phyloP scores from a whole-genome alignment of 1,284 basidiomycete genomes.

The Trametes sp. region DNA sequence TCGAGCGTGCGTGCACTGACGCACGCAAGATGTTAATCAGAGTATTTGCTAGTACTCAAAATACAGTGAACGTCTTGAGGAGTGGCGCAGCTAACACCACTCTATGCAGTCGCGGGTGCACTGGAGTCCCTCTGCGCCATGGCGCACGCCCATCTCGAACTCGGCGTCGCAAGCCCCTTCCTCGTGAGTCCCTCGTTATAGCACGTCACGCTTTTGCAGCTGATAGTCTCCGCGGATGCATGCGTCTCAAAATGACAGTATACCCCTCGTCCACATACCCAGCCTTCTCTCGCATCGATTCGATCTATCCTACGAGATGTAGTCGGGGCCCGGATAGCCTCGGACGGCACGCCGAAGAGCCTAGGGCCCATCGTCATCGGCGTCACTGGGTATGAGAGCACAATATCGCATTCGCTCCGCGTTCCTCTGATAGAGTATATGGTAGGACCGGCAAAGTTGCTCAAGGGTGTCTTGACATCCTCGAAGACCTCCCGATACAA shows the following conservation, averaged over 20 bases:
- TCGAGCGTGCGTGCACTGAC: too few relatives aligned
- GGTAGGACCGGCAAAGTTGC: constrained; percentile 81
- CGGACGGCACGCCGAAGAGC: constrained; percentile 65
- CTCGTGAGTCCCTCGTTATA: constrained; percentile 57
- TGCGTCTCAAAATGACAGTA: constrained; percentile 54
- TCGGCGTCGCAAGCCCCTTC: constrained; percentile 84
- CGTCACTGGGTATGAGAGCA: constrained; percentile 74
- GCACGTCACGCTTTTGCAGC: background rate
- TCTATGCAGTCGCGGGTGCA: constrained; percentile 74
- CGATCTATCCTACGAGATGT: constrained; percentile 65
- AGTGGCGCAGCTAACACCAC: background rate
- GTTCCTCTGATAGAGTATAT: background rate
- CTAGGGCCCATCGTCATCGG: constrained; percentile 85
- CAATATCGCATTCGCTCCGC: background rate
- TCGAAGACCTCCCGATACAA: constrained; percentile 74
- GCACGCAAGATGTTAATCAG: too few relatives aligned
- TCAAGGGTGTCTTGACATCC: constrained; percentile 74
- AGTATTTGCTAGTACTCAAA: too few relatives aligned
- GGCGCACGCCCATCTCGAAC: constrained; percentile 79
- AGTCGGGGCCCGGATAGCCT: constrained; percentile 59
- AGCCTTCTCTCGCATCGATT: constrained; percentile 66
- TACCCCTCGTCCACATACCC: constrained; percentile 82
- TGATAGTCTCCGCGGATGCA: background rate
- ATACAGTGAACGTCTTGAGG: too few relatives aligned
- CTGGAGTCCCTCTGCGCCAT: constrained; percentile 83